phyloP scores from a whole-genome alignment of 306 rosid species.

The Psophocarpus tetragonolobus region DNA sequence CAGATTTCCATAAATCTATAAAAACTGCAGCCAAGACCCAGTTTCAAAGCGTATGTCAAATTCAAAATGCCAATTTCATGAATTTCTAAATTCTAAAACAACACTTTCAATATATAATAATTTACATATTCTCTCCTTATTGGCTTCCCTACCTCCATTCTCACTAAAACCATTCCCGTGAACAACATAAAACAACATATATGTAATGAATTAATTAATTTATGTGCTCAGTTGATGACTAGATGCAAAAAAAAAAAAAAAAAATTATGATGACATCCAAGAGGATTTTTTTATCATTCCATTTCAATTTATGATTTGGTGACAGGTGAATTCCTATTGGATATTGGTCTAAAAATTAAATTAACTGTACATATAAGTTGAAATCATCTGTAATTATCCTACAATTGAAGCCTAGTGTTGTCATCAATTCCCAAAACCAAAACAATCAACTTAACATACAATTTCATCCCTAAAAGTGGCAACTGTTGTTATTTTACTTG shows the following conservation, averaged over 20 bases:
- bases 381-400: not conserved
- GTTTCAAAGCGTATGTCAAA: not conserved
- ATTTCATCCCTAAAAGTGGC: not conserved
- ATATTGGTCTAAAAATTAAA: not conserved
- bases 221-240: too few relatives aligned
- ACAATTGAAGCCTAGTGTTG: not conserved
- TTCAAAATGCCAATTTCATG: not conserved
- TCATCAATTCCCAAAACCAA: not conserved
- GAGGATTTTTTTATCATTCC: too few relatives aligned
- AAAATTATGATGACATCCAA: too few relatives aligned
- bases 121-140: not conserved
- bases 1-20: not conserved
- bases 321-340: not conserved
- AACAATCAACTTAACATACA: not conserved
- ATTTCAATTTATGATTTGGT: not conserved
- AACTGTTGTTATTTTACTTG: not conserved
- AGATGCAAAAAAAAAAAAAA: too few relatives aligned
- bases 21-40: not conserved
- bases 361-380: not conserved
- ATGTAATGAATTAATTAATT: not conserved
- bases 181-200: not conserved
- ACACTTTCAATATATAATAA: not conserved
- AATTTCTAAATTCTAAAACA: constrained; percentile 1
- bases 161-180: not conserved
- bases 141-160: not conserved